Evolutionary conservation across 768 basidiomycete species (phyloP), one percentile per base, ranked within the genome.

Genomic region (Postia placenta): DNA sequence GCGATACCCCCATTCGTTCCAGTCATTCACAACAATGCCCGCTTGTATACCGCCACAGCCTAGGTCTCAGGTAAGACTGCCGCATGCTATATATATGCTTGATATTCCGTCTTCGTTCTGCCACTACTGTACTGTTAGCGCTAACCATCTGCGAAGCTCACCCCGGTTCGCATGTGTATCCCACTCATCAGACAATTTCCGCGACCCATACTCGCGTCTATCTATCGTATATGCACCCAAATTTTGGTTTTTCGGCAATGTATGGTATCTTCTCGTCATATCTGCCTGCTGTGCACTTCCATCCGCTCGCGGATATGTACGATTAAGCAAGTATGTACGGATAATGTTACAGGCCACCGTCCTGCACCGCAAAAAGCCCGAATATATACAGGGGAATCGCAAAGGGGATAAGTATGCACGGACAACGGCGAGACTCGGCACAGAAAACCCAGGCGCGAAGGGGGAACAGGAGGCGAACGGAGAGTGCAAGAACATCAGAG

Each of bases 401-500:
- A n/a, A 17, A 45, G 33, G 39, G 25, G 41, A 45, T 47, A 17
- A 50, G 14, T 25, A 55, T 27, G 45, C 39, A 47, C 12, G 27
- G 40, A 22, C 36, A 38, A 41, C n/a, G 42, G 37, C n/a, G 20
- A 36, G 30, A 36, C 20, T 17, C 35, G 44, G n/a, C 25, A 45
- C 19, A 45, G 28, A 22, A 43, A 22, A 11, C 19, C n/a, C 23
- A 33, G 30, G 30, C 30, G 30, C 28, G 35, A 53, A 19, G 25
- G 9, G 47, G 26, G 17, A 48, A 23, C 43, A 27, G 40, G 25
- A 50, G 45, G 48, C 42, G 56, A 46, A 50, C 52, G 46, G 41
- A 56, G 44, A 45, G 54, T 60, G 58, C 60, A 69, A 65, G 50
- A 65, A 59, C 63, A 66, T 50, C 38, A 59, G 50, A 60, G 43